Evolutionary conservation across 345 rosid genomes (phyloP).

Genomic region (Citrus sp.): DNA sequence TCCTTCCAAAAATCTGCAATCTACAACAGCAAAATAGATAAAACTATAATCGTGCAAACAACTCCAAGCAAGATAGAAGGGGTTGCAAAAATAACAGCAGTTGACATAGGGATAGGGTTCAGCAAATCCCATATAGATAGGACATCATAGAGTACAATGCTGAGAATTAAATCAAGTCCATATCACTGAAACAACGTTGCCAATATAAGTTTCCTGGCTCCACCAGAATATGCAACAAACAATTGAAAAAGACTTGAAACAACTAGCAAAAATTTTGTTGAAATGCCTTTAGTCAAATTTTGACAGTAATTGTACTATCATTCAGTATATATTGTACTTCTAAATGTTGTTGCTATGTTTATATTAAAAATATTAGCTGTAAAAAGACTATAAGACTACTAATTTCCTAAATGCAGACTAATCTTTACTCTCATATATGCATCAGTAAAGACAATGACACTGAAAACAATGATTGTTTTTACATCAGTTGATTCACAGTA

Average conservation of each 20-base stretch:
- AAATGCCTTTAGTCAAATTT: too few relatives aligned
- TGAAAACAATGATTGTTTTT: not conserved
- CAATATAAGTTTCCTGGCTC: not conserved
- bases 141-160: not conserved
- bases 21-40: conserved; percentile 39
- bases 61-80: conserved; percentile 6
- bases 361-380: not conserved
- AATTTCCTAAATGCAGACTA: not conserved
- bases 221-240: not conserved
- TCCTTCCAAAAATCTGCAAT: conserved; percentile 99
- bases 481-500: not conserved
- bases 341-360: not conserved
- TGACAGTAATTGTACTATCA: not conserved
- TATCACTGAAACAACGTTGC: not conserved
- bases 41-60: conserved; percentile 7
- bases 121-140: not conserved
- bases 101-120: not conserved
- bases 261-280: not conserved
- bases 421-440: not conserved
- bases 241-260: not conserved
- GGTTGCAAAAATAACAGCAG: not conserved
- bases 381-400: not conserved
- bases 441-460: not conserved
- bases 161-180: not conserved
- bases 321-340: not conserved